Evolutionary conservation across 2,329 filamentous ascomycete species (phyloP), one percentile per base, ranked within the genome.

Genomic region (Cladosporium sp.): DNA sequence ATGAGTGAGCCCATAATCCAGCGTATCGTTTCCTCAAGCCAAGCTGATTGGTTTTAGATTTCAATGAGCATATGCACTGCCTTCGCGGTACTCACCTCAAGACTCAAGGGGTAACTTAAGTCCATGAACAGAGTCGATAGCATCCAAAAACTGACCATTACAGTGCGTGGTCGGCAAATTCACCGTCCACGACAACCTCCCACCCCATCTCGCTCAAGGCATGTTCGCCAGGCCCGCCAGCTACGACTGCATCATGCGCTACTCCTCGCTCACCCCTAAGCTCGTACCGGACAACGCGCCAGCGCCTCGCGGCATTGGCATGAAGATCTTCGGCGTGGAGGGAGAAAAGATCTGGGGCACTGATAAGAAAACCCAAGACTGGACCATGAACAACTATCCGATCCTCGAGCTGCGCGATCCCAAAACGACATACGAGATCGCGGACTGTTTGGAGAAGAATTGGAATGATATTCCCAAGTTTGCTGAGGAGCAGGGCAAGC

Each of bases 21-120:
- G 0, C 11, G 21, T 21, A 1, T 28, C 5, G 56, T 30, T 21
- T 21, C 25, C 7, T 25, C n/a, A 16, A 21, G 30, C n/a, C 18
- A 39, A 39, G 23, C 56, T 58, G 18, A 58, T n/a, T 2, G 23
- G 21, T 16, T 8, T n/a, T 16, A 63, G 60, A 78, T 54, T 77
- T 78, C 72, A 76, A 78, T 63, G 75, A 76, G 65, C 74, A 79
- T 66, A 72, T 72, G 49, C 76, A 77, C 67, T 76, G 72, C 51
- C 72, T 76, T 36, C 75, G 76, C n/a, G 77, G 76, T 36, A 78
- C 75, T 8, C 74, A 78, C 62, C 68, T 78, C 57, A 77, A 77
- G 69, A 76, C 75, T 7, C 74, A 76, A 62, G 69, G 74, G 23
- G 70, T 73, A 70, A 39, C 71, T 66, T 23, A 4, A 56, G 2